Conservation (phyloP, 164 flowering plant genomes). For the Liquidambar formosana region DNA sequence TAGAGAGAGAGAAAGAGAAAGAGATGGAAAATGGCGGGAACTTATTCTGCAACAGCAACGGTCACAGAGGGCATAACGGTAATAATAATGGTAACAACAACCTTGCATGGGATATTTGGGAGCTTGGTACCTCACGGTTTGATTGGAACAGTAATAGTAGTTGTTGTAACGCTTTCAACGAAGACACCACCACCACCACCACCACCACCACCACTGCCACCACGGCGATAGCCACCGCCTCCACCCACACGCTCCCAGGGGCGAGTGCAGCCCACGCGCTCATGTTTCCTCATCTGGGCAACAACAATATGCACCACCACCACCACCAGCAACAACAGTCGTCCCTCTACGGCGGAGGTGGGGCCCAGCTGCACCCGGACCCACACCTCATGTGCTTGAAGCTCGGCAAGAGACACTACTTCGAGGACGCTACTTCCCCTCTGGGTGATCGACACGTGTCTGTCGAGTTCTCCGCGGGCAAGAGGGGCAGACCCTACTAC, state of each 20-base stretch:
- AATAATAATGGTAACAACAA: constrained; percentile 10
- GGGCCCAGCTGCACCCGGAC: constrained; percentile 33
- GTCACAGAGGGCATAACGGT: constrained; percentile 23
- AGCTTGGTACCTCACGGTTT: constrained; percentile 12
- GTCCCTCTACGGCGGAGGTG: constrained; percentile 23
- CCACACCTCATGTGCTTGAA: constrained; percentile 64
- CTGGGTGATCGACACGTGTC: constrained; percentile 21
- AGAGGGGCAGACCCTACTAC: constrained; percentile 41
- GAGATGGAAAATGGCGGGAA: constrained; percentile 43
- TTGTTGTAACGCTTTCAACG: neutral
- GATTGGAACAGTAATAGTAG: constrained; percentile 17
- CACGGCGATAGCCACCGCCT: neutral
- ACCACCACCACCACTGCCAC: neutral
- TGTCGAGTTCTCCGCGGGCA: constrained; percentile 23
- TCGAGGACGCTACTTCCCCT: constrained; percentile 34
- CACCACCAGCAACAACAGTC: constrained; percentile 9
- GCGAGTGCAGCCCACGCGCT: constrained; percentile 10
- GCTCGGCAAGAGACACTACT: constrained; percentile 68
- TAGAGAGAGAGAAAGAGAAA: constrained; percentile 8
- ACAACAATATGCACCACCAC: constrained; percentile 8
- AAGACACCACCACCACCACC: constrained; percentile 3
- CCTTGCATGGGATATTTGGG: constrained; percentile 32
- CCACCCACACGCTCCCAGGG: neutral
- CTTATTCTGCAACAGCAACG: constrained; percentile 13
- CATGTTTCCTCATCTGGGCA: constrained; percentile 5